phyloP scores from a whole-genome alignment of 1,284 basidiomycete genomes.

The Trametes versicolor region DNA sequence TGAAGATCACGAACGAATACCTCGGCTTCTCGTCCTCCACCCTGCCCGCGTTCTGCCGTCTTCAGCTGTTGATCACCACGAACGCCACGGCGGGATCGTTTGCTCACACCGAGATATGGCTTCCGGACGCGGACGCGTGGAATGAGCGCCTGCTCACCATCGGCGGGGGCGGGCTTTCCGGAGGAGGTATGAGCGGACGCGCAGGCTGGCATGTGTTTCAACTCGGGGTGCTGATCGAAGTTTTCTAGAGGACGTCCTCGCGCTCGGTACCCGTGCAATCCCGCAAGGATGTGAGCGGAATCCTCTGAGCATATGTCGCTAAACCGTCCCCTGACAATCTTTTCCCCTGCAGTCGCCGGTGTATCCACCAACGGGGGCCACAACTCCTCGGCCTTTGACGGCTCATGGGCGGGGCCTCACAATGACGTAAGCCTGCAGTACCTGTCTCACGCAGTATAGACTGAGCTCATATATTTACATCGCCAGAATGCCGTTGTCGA shows the following conservation, averaged over 20 bases:
- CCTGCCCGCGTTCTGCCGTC: slow-evolving; percentile 36
- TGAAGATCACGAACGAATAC: slow-evolving; percentile 27
- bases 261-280: too few species aligned
- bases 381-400: background rate
- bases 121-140: slow-evolving; percentile 32
- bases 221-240: too few species aligned
- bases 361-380: background rate
- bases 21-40: slow-evolving; percentile 17
- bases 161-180: slow-evolving; percentile 35
- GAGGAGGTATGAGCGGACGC: slow-evolving; percentile 16
- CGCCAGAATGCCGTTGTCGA: too few species aligned
- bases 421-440: background rate
- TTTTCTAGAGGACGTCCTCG: too few species aligned
- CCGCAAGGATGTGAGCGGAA: too few species aligned
- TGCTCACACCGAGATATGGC: slow-evolving; percentile 35
- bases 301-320: too few species aligned
- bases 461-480: too few species aligned
- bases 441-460: too few species aligned
- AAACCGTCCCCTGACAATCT: too few species aligned
- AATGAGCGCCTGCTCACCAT: slow-evolving; percentile 36
- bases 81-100: slow-evolving; percentile 36
- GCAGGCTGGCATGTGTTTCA: too few species aligned
- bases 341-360: background rate
- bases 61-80: slow-evolving; percentile 33
- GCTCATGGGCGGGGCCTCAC: background rate